These are phyloP conservation scores for Thelonectria discophora DNA, from an alignment of 2,329 filamentous ascomycete species.

Conservation along the genomic window DNA sequence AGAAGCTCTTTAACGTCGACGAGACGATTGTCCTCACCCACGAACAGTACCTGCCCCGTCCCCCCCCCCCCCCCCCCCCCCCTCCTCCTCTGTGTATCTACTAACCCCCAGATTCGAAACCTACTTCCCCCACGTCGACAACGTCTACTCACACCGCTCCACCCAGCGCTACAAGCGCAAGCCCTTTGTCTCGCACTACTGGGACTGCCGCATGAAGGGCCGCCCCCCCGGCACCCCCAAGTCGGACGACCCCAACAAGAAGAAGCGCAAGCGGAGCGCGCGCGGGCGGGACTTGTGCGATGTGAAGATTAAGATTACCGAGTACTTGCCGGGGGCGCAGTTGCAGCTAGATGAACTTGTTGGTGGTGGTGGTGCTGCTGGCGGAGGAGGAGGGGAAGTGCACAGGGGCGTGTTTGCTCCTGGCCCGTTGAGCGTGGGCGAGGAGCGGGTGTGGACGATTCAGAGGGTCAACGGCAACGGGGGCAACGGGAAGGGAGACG, in stretches of 20 bases:
- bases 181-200: constrained; percentile 84
- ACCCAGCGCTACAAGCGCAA: constrained; percentile 84
- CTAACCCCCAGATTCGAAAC: constrained; percentile 69
- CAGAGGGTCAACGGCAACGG: constrained; percentile 82
- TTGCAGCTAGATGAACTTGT: constrained; percentile 41
- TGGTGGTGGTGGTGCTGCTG: constrained; percentile 1
- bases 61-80: background rate
- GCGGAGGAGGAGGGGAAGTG: background rate
- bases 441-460: constrained; percentile 74
- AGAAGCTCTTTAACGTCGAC: constrained; percentile 79
- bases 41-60: constrained; percentile 67
- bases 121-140: constrained; percentile 86
- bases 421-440: constrained; percentile 49
- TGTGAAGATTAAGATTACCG: constrained; percentile 87
- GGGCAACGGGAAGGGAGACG: constrained; percentile 75
- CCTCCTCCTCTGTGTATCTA: constrained; percentile 12
- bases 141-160: constrained; percentile 84
- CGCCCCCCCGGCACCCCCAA: constrained; percentile 81
- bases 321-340: constrained; percentile 71
- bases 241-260: constrained; percentile 81
- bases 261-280: constrained; percentile 81
- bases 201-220: constrained; percentile 84
- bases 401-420: constrained; percentile 19
- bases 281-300: constrained; percentile 82
- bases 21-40: constrained; percentile 76